phyloP scores from a whole-genome alignment of 176 grass and related monocot species.

The Phragmites australis region DNA sequence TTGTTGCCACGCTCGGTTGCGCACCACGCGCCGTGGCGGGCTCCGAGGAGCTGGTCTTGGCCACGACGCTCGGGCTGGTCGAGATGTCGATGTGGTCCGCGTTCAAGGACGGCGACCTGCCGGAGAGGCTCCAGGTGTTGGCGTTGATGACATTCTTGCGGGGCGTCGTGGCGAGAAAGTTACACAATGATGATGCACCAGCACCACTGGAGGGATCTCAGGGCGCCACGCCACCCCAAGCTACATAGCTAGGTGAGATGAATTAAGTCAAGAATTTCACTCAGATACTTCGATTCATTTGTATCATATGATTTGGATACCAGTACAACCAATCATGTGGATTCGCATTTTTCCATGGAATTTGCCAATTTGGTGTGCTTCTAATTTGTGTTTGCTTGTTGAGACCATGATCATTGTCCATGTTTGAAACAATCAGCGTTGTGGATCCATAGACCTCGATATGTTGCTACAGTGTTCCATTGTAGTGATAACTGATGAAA shows the following conservation, averaged over 20 bases:
- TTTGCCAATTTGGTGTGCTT: neutral
- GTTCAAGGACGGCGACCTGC: conserved; percentile 16
- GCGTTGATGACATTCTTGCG: conserved; percentile 36
- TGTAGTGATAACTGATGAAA: neutral
- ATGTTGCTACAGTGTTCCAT: neutral
- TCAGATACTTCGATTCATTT: neutral
- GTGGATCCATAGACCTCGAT: neutral
- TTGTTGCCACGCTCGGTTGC: neutral
- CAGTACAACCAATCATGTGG: neutral
- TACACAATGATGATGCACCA: neutral
- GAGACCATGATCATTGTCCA: neutral
- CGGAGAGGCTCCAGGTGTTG: conserved; percentile 35
- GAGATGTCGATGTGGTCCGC: conserved; percentile 26
- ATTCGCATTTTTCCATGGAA: neutral
- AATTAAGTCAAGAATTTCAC: neutral
- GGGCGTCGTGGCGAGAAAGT: conserved; percentile 1
- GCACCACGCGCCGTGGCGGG: conserved; percentile 2
- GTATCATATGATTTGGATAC: neutral
- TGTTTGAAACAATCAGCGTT: neutral
- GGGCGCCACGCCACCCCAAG: neutral
- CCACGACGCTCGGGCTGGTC: neutral
- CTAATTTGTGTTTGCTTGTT: neutral
- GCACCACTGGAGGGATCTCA: conserved; percentile 1
- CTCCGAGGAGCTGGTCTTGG: neutral
- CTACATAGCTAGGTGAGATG: conserved; percentile 20